phyloP scores from a whole-genome alignment of 1,284 basidiomycete species.

The Ustilago loliicola region DNA sequence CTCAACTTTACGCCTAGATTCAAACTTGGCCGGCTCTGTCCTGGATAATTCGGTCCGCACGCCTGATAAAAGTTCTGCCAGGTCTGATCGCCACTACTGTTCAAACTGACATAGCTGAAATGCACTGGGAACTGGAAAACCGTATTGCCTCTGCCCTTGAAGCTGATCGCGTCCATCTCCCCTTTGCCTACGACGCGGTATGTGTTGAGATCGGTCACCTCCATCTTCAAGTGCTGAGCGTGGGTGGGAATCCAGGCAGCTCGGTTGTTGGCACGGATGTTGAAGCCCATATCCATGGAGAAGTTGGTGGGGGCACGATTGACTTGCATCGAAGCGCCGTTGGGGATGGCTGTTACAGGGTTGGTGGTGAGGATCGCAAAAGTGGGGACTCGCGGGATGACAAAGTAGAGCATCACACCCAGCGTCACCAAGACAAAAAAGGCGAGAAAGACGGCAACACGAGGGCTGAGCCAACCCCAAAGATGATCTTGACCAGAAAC shows the following conservation, averaged over 20 bases:
- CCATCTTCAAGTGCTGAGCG: conserved; percentile 40
- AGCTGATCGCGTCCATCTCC: conserved; percentile 16
- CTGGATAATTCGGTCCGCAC: conserved; percentile 50
- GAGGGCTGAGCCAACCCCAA: conserved; percentile 55
- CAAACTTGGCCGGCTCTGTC: conserved; percentile 37
- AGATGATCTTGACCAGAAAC: conserved; percentile 55
- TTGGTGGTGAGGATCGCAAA: conserved; percentile 53
- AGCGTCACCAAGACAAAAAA: conserved; percentile 47
- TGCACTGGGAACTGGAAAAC: conserved; percentile 56
- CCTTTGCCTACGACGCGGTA: conserved; percentile 51
- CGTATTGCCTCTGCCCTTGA: conserved; percentile 41
- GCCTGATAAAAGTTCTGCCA: conserved; percentile 53
- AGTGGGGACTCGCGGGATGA: conserved; percentile 63
- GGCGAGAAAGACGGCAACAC: conserved; percentile 55
- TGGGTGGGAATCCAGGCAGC: conserved; percentile 48
- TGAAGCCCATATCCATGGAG: conserved; percentile 61
- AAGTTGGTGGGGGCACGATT: conserved; percentile 53
- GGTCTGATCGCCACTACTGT: conserved; percentile 57
- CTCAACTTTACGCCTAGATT: conserved; percentile 50
- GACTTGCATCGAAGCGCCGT: conserved; percentile 58
- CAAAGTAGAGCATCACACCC: conserved; percentile 60
- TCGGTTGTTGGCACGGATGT: conserved; percentile 57
- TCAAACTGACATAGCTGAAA: conserved; percentile 54
- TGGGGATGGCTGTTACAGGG: conserved; percentile 55
- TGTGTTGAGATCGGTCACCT: conserved; percentile 52